phyloP scores from a whole-genome alignment of 257 asterid species.

The Gardenia jasminoides region DNA sequence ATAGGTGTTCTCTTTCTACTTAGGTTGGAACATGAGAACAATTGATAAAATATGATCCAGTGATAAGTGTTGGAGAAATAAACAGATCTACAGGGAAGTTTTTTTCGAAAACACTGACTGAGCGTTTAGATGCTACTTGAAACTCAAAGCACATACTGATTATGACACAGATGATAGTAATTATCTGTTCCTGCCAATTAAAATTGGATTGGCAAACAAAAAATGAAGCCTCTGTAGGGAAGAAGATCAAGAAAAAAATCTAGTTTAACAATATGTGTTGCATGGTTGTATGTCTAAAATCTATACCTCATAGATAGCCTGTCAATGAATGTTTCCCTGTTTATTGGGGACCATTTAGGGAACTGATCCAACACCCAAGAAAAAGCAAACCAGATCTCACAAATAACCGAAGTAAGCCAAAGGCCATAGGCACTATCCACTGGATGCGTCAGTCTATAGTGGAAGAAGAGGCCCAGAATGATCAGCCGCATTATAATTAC shows the following conservation, averaged over 20 bases:
- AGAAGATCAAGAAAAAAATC: not conserved
- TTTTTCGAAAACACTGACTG: not conserved
- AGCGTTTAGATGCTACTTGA: not conserved
- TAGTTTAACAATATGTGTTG: not conserved
- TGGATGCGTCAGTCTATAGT: conserved; percentile 88
- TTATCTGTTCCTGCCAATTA: not conserved
- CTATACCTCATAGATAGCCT: conserved; percentile 76
- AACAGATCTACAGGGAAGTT: not conserved
- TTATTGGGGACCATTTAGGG: conserved; percentile 92
- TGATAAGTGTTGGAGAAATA: not conserved
- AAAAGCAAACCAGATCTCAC: conserved; percentile 97
- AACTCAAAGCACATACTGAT: not conserved
- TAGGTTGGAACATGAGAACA: not conserved
- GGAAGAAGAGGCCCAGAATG: conserved; percentile 73
- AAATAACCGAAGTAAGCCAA: conserved; percentile 92
- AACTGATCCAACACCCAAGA: conserved; percentile 98
- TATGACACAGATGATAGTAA: not conserved
- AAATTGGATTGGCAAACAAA: no score
- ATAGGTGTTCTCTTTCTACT: not conserved
- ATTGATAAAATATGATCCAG: not conserved
- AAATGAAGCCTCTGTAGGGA: not conserved
- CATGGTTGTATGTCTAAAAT: not conserved
- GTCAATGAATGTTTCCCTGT: conserved; percentile 73
- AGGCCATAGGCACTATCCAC: conserved; percentile 85
- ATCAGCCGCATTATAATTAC: conserved; percentile 77